phyloP scores from a whole-genome alignment of 2,329 filamentous ascomycete species.

The Aspergillus japonicus region DNA sequence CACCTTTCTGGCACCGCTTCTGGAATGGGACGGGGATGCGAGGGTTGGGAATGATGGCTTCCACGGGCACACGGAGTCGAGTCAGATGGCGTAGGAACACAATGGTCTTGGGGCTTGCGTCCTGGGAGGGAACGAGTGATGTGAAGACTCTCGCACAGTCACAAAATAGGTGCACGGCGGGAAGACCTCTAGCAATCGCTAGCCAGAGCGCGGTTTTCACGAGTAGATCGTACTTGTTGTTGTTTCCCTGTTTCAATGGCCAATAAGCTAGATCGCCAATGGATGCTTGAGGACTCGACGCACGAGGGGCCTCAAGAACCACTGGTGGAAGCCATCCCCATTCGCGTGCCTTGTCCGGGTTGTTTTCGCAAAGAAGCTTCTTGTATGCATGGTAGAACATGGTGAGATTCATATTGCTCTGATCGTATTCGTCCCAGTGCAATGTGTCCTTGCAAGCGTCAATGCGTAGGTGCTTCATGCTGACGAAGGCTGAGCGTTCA shows the following conservation, averaged over 20 bases:
- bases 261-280: constrained; percentile 17
- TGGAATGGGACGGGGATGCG: constrained; percentile 14
- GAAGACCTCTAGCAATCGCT: constrained; percentile 24
- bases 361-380: constrained; percentile 8
- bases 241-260: constrained; percentile 5
- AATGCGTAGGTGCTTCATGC: constrained; percentile 20
- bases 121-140: constrained; percentile 7
- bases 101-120: constrained; percentile 5
- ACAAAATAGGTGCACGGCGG: constrained; percentile 31
- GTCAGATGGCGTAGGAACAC: constrained; percentile 18
- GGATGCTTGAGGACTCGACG: constrained; percentile 9
- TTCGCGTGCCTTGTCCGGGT: constrained; percentile 18
- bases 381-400: constrained; percentile 23
- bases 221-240: constrained; percentile 17
- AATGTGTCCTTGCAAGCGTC: constrained; percentile 21
- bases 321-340: constrained; percentile 22
- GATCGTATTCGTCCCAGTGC: constrained; percentile 17
- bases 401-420: constrained; percentile 21
- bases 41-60: constrained; percentile 7
- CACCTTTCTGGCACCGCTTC: constrained; percentile 2
- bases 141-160: constrained; percentile 27
- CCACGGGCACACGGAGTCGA: constrained; percentile 14
- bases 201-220: constrained; percentile 29
- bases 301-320: constrained; percentile 9
- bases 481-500: constrained; percentile 16